Evolutionary conservation across 495 filamentous ascomycete species (phyloP).

Genomic region (Alectoria sarmentosa): DNA sequence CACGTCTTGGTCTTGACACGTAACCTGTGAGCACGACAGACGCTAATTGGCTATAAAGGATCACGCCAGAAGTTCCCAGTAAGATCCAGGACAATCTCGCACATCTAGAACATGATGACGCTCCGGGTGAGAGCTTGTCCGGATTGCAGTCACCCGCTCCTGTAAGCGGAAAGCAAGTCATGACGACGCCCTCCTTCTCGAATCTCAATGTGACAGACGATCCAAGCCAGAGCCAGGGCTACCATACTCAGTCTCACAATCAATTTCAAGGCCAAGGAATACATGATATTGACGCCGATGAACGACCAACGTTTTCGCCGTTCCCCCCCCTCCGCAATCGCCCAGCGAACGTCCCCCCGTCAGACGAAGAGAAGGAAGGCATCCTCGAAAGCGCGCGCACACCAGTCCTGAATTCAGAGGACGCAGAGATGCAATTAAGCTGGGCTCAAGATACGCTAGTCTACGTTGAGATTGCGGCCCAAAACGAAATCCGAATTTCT

Average conservation of each 20-base stretch:
- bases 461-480: constrained; percentile 78
- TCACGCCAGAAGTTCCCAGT: constrained; percentile 70
- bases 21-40: constrained; percentile 9
- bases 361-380: constrained; percentile 88
- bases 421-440: constrained; percentile 91
- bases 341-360: constrained; percentile 85
- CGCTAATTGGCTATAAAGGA: constrained; percentile 37
- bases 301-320: constrained; percentile 77
- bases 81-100: constrained; percentile 91
- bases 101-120: constrained; percentile 76
- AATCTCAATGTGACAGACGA: constrained; percentile 10
- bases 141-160: constrained; percentile 26
- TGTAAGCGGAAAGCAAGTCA: constrained; percentile 13
- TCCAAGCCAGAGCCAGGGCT: constrained; percentile 1
- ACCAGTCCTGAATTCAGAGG: constrained; percentile 84
- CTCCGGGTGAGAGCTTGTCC: constrained; percentile 23
- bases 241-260: constrained; percentile 1
- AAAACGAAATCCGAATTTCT: constrained; percentile 56
- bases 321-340: constrained; percentile 79
- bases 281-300: constrained; percentile 29
- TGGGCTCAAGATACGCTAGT: constrained; percentile 92
- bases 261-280: not conserved
- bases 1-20: constrained; percentile 19
- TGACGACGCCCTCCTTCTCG: constrained; percentile 20
- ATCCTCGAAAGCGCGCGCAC: constrained; percentile 75